Evolutionary conservation across 352 stramenopile species (phyloP).

Genomic region (Phytopythium chamaehyphon): DNA sequence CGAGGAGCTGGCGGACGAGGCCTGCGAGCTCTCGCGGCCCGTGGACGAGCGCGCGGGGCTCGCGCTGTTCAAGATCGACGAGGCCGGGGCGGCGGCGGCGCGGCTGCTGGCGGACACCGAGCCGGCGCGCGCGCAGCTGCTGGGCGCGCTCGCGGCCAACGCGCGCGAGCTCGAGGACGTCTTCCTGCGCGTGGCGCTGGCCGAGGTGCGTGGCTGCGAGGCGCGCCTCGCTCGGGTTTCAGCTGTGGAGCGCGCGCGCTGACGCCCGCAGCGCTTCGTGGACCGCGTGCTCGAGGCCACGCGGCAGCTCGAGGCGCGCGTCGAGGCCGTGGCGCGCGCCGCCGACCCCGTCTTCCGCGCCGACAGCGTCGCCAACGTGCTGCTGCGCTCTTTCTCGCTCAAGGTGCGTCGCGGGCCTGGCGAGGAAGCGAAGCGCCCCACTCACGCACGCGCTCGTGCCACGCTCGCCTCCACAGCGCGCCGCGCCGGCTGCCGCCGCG

Average conservation of each 20-base stretch:
- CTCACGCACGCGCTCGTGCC: background rate
- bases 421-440: background rate
- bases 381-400: conserved; percentile 58
- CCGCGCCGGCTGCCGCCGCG: conserved; percentile 16
- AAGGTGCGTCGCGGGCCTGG: conserved; percentile 30
- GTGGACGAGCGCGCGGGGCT: conserved; percentile 71
- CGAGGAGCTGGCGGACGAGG: conserved; percentile 68
- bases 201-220: conserved; percentile 40
- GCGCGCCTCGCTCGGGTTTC: background rate
- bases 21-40: conserved; percentile 41
- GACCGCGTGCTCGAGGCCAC: conserved; percentile 47
- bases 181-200: conserved; percentile 69
- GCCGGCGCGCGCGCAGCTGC: conserved; percentile 40
- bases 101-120: conserved; percentile 44
- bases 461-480: conserved; percentile 15
- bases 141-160: conserved; percentile 56
- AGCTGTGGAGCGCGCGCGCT: background rate
- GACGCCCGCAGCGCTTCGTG: conserved; percentile 45
- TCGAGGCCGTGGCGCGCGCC: conserved; percentile 45
- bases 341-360: conserved; percentile 60
- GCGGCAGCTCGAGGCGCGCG: conserved; percentile 59
- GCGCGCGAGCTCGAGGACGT: conserved; percentile 77
- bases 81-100: conserved; percentile 51
- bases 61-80: conserved; percentile 81
- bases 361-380: conserved; percentile 43